phyloP scores from a whole-genome alignment of 1,284 basidiomycete genomes.

The Bjerkandera adusta region DNA sequence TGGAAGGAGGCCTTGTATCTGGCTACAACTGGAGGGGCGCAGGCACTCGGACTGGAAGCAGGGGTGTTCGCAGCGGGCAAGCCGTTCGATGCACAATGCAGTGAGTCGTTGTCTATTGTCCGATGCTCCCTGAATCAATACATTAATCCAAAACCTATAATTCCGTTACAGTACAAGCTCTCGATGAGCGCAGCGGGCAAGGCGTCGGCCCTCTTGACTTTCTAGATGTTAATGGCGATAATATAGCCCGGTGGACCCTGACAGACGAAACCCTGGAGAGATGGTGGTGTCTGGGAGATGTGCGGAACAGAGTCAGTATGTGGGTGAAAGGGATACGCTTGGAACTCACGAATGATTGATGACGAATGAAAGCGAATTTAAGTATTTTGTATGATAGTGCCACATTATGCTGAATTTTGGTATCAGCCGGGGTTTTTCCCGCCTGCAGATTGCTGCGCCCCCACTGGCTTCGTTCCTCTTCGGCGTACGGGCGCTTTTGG shows the following conservation, averaged over 20 bases:
- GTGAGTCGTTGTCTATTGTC: slow-evolving; percentile 41
- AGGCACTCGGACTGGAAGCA: slow-evolving; percentile 55
- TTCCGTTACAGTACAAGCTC: slow-evolving; percentile 44
- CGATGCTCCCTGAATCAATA: not conserved
- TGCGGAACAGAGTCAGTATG: slow-evolving; percentile 58
- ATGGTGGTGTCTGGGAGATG: slow-evolving; percentile 85
- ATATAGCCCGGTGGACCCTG: slow-evolving; percentile 24
- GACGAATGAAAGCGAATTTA: too few species aligned
- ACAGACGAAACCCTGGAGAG: slow-evolving; percentile 69
- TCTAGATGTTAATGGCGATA: slow-evolving; percentile 44
- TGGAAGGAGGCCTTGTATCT: slow-evolving; percentile 82
- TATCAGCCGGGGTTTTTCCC: too few species aligned
- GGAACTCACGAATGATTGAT: slow-evolving; percentile 2
- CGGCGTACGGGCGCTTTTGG: not conserved
- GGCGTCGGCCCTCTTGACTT: slow-evolving; percentile 70
- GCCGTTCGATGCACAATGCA: slow-evolving; percentile 81
- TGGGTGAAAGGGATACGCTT: slow-evolving; percentile 68
- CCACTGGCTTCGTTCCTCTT: not conserved
- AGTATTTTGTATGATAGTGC: too few species aligned
- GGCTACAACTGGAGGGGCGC: slow-evolving; percentile 75
- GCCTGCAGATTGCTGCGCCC: too few species aligned
- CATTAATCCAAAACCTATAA: not conserved
- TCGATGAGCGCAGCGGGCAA: slow-evolving; percentile 32
- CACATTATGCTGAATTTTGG: not conserved
- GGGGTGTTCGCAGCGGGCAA: slow-evolving; percentile 66